phyloP scores from a whole-genome alignment of 306 rosid genomes.

The Quercus gilva region DNA sequence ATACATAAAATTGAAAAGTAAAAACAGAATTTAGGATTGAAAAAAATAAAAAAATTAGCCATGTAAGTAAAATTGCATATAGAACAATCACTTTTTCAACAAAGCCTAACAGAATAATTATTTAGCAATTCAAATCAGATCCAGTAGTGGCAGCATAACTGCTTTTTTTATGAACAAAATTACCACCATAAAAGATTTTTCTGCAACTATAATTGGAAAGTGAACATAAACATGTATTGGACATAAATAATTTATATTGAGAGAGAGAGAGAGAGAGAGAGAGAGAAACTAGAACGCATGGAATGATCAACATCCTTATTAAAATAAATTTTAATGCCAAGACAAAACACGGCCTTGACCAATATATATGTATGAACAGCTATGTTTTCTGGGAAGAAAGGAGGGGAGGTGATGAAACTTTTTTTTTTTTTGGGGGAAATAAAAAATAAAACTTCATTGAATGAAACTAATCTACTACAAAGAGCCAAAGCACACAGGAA shows the following conservation, averaged over 20 bases:
- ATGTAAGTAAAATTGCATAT: not conserved
- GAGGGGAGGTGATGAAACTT: not conserved
- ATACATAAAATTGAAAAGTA: not conserved
- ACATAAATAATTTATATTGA: not conserved
- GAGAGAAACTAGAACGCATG: not conserved
- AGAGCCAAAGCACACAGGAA: no score
- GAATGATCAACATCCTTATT: not conserved
- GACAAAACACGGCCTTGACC: not conserved
- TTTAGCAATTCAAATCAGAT: not conserved
- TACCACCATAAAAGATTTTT: not conserved
- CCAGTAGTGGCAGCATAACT: not conserved
- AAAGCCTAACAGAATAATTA: not conserved
- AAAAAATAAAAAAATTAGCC: not conserved
- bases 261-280: not conserved
- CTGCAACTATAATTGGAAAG: not conserved
- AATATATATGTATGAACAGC: not conserved
- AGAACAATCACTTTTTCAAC: not conserved
- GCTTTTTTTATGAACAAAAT: not conserved
- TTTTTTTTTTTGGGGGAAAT: no score
- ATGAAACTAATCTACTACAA: no score
- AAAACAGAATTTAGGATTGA: not conserved
- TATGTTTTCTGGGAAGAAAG: not conserved
- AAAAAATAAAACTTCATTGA: no score
- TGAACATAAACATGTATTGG: not conserved
- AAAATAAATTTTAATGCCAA: not conserved